Evolutionary conservation across 192 early-diverging fungal species (phyloP), one percentile per base, ranked within the genome.

Genomic region (Podila epicladia): DNA sequence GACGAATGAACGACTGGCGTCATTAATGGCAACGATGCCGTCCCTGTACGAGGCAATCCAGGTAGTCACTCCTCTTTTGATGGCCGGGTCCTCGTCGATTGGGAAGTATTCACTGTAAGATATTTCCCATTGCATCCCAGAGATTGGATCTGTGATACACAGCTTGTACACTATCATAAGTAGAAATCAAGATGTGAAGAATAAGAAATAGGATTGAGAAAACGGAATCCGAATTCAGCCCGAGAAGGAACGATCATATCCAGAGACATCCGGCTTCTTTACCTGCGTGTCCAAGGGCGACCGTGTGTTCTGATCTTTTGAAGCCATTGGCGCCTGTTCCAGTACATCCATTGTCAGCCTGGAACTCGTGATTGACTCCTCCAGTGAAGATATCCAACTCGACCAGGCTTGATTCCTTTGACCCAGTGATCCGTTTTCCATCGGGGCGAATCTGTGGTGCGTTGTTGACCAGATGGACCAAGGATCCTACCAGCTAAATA

Each of bases 61-160:
- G 8, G 61, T 67, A 37, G 33, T 48, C 1, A 59, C 77, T 5
- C 24, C 12, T 7, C 31, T 15, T 11, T 58, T 38, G 20, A 65
- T 31, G 13, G 22, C 24, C 2, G 67, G 62, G 13, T 22, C 41
- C 11, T 80, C 65, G 4, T 49, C 24, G 7, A 65, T 22, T 6
- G 77, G 77, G 49, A 73, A 73, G 49, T 64, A 69, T 17, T 80
- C 77, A 22, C 77, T 80, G 49, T 80, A 80, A 0, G 77, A 68
- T 17, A 80, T 69, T 11, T 80, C 77, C 77, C 77, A 80, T 31
- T 73, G 60, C 71, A 73, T 65, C 7, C 62, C 62, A 5, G 77
- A 80, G 4, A 48, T 41, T 17, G 69, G 77, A 62, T 80, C 77
- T 13, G 22, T 20, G 28, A 80, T 73, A 3, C 55, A 58, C 9